Base-by-base conservation (phyloP, 2,329 filamentous ascomycete species). In the Periconia sp. region DNA sequence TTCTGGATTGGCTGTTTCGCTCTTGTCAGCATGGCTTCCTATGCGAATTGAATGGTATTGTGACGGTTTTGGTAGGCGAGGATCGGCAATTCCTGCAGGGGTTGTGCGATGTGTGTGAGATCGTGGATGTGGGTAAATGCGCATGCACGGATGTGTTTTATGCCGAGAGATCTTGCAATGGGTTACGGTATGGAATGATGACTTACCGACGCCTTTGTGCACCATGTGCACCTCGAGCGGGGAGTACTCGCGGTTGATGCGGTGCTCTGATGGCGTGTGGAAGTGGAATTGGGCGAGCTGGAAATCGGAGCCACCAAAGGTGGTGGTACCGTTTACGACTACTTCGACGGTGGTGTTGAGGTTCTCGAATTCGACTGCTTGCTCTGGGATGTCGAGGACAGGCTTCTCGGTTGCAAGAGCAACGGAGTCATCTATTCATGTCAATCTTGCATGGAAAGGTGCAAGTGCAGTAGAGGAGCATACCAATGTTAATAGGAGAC, bases 201-300 rank as follows among this genome's bases (percentile, higher is more conserved):
- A 65, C 65, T 30, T 66, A 75, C 72, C 54, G 10, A 71, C 68
- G 11, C 71, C 71, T 57, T 78, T 70, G 60, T 81, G 82, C 28
- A 85, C 82, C 73, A 84, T 80, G 68, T 85, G 82, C 66, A 78
- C 65, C 63, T 79, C 73, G 62, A 57, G 73, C 52, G 59, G 74
- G 52, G 68, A 75, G 57, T 73, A 72, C 50, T 78, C 74, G n/a
- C 71, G 68, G 40, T 69, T 61, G 42, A 83, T 68, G 33, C 76
- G 73, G 54, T 85, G 82, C 70, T 85, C 82, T 30, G 78, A 79
- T 0, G 82, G 80, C 0, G 79, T 78, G 57, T 84, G 82, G 67
- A 84, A 81, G 63, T 84, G 81, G 68, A 83, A 83, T 52, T 84
- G 81, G 33, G 66, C 66, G 11, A 83, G 68, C 0, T 52, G 57